phyloP scores from a whole-genome alignment of 306 rosid genomes.

The Ceratonia siliqua region DNA sequence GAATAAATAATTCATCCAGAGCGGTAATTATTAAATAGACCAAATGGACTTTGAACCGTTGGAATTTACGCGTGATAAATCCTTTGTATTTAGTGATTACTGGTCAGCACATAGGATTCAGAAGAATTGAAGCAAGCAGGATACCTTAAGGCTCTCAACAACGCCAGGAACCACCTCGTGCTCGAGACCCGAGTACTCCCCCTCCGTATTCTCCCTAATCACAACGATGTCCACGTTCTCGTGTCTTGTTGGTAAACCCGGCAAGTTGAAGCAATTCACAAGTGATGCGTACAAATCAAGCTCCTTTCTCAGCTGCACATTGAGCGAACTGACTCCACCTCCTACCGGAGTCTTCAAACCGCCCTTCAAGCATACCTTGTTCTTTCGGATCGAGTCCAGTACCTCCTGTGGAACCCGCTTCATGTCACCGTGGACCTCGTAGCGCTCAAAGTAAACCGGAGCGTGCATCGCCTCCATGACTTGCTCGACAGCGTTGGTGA shows the following conservation, averaged over 20 bases:
- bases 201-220: constrained; percentile 37
- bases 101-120: background rate
- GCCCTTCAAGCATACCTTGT: constrained; percentile 44
- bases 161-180: constrained; percentile 45
- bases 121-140: background rate
- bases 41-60: background rate
- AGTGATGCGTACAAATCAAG: constrained; percentile 41
- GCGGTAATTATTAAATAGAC: background rate
- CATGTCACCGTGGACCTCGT: constrained; percentile 42
- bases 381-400: constrained; percentile 34
- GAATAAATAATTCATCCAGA: background rate
- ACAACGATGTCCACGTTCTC: constrained; percentile 40
- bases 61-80: background rate
- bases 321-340: constrained; percentile 42
- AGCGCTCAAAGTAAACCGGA: constrained; percentile 34
- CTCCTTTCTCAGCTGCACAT: constrained; percentile 35
- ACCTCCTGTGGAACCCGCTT: constrained; percentile 41
- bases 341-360: constrained; percentile 41
- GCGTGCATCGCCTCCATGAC: constrained; percentile 48
- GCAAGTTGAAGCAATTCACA: constrained; percentile 62
- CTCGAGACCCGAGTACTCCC: constrained; percentile 38
- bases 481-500: constrained; percentile 42
- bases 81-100: background rate
- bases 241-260: constrained; percentile 44
- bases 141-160: constrained; percentile 44